These are phyloP conservation scores for Eucalyptus grandis DNA, from an alignment of 345 rosid genomes.

Conservation along the genomic window DNA sequence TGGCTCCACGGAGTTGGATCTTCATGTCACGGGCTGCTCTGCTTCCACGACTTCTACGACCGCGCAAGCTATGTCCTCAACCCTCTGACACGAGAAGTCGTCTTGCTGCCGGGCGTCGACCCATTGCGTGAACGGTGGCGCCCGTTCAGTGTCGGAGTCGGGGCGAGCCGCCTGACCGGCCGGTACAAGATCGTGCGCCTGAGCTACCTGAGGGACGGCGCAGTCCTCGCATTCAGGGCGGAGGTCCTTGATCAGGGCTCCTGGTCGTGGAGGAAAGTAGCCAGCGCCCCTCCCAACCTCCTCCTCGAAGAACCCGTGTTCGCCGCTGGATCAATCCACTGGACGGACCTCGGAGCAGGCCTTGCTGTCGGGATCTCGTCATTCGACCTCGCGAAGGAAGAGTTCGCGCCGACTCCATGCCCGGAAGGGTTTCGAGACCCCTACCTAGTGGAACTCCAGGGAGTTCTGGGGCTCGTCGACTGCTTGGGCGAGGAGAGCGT, in stretches of 20 bases:
- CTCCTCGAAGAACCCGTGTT: background rate
- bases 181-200: background rate
- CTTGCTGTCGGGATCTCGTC: background rate
- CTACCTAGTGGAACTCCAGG: background rate
- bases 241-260: background rate
- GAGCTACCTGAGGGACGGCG: background rate
- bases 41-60: background rate
- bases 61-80: background rate
- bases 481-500: background rate
- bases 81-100: background rate
- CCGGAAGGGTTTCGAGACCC: background rate
- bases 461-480: background rate
- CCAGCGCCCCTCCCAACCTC: background rate
- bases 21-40: background rate
- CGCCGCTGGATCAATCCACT: background rate
- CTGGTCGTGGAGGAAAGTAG: background rate
- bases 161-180: background rate
- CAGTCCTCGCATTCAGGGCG: background rate
- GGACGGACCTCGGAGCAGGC: background rate
- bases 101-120: background rate
- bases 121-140: background rate
- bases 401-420: background rate
- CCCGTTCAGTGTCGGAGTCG: background rate
- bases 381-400: background rate
- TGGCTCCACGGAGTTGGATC: background rate